phyloP scores from a whole-genome alignment of 2,329 filamentous ascomycete species.

The Hypoxylon rubiginosum region DNA sequence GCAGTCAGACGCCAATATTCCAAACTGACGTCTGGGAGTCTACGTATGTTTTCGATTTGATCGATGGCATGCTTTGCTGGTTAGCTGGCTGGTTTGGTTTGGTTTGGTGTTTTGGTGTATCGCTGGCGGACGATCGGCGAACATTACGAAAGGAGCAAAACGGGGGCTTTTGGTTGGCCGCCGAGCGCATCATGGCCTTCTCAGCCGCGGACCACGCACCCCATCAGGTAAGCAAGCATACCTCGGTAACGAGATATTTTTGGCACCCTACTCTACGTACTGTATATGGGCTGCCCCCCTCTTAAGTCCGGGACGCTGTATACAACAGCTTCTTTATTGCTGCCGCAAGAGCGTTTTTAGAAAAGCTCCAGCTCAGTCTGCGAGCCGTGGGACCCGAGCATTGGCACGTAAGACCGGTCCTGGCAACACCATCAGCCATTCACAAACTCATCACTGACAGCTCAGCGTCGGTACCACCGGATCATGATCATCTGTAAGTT shows the following conservation, averaged over 20 bases:
- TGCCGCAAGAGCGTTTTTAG: background rate
- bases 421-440: background rate
- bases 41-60: background rate
- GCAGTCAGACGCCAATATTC: constrained; percentile 25
- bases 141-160: constrained; percentile 1
- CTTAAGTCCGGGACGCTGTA: constrained; percentile 13
- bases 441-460: constrained; percentile 30
- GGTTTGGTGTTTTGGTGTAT: background rate
- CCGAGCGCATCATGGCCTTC: constrained; percentile 8
- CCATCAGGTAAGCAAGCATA: constrained; percentile 4
- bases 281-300: background rate
- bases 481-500: background rate
- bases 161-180: constrained; percentile 23
- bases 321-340: constrained; percentile 13
- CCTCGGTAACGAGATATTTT: constrained; percentile 28
- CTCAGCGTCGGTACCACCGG: constrained; percentile 39
- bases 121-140: constrained; percentile 5
- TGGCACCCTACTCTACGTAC: constrained; percentile 17
- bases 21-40: constrained; percentile 5
- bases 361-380: background rate
- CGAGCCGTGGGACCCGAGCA: constrained; percentile 32
- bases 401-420: constrained; percentile 19
- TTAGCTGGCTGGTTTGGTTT: background rate
- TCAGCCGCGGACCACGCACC: constrained; percentile 33
- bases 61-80: constrained; percentile 6